These are phyloP conservation scores for Lipomyces mesembrius DNA, from an alignment of 805 yeast species.

Conservation along the genomic window DNA sequence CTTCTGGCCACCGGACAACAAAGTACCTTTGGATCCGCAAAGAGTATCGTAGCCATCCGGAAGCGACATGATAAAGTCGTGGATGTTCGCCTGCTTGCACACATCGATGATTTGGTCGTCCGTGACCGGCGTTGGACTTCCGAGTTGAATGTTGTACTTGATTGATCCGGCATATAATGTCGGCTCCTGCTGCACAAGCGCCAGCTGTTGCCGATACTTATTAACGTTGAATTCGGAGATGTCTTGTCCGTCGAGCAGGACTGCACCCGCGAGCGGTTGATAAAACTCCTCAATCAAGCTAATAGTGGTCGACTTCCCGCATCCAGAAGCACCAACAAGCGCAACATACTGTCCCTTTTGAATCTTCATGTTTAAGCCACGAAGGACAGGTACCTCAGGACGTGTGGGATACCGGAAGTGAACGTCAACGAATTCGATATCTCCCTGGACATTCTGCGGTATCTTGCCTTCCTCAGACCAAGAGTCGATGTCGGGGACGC, in stretches of 20 bases:
- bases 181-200: conserved; percentile 68
- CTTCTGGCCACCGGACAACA: conserved; percentile 68
- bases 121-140: conserved; percentile 47
- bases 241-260: conserved; percentile 58
- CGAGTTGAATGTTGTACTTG: conserved; percentile 60
- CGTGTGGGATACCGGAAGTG: conserved; percentile 45
- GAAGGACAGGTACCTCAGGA: conserved; percentile 51
- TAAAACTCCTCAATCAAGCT: conserved; percentile 59
- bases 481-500: conserved; percentile 47
- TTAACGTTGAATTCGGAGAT: conserved; percentile 56
- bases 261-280: conserved; percentile 55
- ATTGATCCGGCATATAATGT: conserved; percentile 61
- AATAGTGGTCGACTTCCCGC: conserved; percentile 67
- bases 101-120: conserved; percentile 56
- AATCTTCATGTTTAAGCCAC: conserved; percentile 56
- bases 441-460: conserved; percentile 50
- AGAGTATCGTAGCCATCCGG: conserved; percentile 66
- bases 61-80: conserved; percentile 59
- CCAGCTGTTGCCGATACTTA: conserved; percentile 57
- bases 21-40: conserved; percentile 54
- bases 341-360: conserved; percentile 60
- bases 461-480: conserved; percentile 44
- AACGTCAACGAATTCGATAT: conserved; percentile 55
- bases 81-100: conserved; percentile 59
- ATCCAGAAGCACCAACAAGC: conserved; percentile 69